A percentile compares a stretch with the other conserved stretches of the same genome.
Conservation (phyloP, 179 eudicot genomes). For the Amaranthus tricolor region DNA sequence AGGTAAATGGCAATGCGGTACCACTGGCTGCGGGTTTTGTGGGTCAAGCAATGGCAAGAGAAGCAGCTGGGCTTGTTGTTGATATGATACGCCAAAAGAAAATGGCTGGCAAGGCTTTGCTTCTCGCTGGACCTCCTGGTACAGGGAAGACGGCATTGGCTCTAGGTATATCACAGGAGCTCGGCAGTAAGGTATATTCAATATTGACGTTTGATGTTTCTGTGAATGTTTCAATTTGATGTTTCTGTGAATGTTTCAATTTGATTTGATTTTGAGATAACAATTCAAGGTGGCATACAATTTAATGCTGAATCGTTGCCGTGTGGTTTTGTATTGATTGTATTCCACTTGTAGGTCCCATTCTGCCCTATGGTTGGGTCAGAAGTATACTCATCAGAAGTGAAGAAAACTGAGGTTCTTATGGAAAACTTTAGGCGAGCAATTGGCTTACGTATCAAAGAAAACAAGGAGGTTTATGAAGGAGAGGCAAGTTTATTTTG, state of each 20-base stretch:
- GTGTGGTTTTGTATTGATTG: background rate
- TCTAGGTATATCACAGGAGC: conserved; percentile 89
- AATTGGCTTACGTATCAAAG: conserved; percentile 92
- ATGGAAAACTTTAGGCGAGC: conserved; percentile 97
- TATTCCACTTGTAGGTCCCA: conserved; percentile 54
- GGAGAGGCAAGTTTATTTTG: conserved; percentile 67
- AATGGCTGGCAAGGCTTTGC: conserved; percentile 89
- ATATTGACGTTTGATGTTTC: background rate
- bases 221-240: background rate
- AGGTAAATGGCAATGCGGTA: conserved; percentile 67
- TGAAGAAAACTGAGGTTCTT: conserved; percentile 92
- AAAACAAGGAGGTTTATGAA: conserved; percentile 93
- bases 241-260: background rate
- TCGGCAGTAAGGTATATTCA: conserved; percentile 74
- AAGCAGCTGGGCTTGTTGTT: conserved; percentile 84
- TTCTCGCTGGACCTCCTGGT: conserved; percentile 93
- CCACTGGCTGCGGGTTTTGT: conserved; percentile 88
- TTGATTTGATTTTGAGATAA: background rate
- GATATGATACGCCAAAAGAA: conserved; percentile 96
- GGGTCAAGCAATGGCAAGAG: conserved; percentile 82
- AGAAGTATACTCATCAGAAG: conserved; percentile 95
- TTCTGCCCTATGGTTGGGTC: conserved; percentile 99
- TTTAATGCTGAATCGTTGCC: background rate
- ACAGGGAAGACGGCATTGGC: conserved; percentile 94
- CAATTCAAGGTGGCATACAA: background rate